Evolutionary conservation across 2,329 filamentous ascomycete genomes (phyloP), one percentile per base, ranked within the genome.

Genomic region (Chaetomiaceae sp.): DNA sequence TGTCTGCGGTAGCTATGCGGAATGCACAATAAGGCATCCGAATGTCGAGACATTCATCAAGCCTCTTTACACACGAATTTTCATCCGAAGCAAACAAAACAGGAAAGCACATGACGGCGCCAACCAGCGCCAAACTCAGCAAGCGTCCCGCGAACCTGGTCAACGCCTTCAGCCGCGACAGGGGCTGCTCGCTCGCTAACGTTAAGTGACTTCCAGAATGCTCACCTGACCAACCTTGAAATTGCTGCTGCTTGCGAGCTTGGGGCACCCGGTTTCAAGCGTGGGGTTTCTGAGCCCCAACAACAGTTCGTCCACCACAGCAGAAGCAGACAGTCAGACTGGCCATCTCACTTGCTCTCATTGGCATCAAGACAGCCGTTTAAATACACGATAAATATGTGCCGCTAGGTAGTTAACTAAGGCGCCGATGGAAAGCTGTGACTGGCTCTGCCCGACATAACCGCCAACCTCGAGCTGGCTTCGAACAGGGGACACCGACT

Each of bases 261-360:
- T n/a, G 49, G 44, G 30, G n/a, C 54, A 12, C 43, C 43, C 35
- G 19, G 44, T 51, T 49, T 51, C 43, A 42, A 51, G 45, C 54
- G 54, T 53, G 48, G 48, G 54, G 51, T 54, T 41, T 23, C 12
- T n/a, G 20, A 34, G 13, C 30, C 23, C 4, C 14, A n/a, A n/a
- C n/a, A n/a, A n/a, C n/a, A n/a, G n/a, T n/a, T n/a, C n/a, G n/a
- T n/a, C n/a, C n/a, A n/a, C n/a, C n/a, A n/a, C 25, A 27, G 12
- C 5, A 48, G 27, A 17, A 20, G 34, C 33, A 44, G 33, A 27
- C 25, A 5, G 5, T 5, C 6, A 6, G 40, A 17, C 35, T 44
- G 19, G 30, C 34, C 34, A 27, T 38, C 42, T 48, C 27, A 10
- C 38, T 12, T 5, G 25, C 25, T 27, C 25, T 27, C 16, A 38